A percentile compares a stretch with the other conserved stretches of the same genome.
Conservation (phyloP, 352 stramenopile genomes). For the Pythium oligandrum region DNA sequence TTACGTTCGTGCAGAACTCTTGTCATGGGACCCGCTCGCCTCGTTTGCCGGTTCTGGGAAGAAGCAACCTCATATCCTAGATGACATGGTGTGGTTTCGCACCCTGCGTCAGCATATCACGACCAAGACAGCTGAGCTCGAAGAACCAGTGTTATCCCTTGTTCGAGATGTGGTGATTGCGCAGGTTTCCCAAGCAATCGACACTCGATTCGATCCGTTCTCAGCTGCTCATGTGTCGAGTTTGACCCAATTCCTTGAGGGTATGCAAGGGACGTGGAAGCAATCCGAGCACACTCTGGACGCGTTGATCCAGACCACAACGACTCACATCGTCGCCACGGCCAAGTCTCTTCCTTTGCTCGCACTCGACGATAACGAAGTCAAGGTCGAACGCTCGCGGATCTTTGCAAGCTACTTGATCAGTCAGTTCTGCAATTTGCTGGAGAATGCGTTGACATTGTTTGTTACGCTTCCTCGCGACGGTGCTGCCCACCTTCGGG, state of each 20-base stretch:
- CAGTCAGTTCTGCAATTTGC: constrained; percentile 44
- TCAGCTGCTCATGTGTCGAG: constrained; percentile 52
- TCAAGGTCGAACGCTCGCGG: constrained; percentile 3
- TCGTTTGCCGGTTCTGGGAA: constrained; percentile 9
- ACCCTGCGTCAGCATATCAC: constrained; percentile 31
- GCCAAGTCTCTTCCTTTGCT: constrained; percentile 43
- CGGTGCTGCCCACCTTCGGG: constrained; percentile 20
- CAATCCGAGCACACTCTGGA: constrained; percentile 26
- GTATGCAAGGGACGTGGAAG: constrained; percentile 26
- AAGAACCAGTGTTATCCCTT: constrained; percentile 33
- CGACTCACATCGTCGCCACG: constrained; percentile 26
- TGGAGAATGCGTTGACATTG: constrained; percentile 61
- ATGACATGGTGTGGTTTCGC: constrained; percentile 51
- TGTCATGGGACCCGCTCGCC: constrained; percentile 60
- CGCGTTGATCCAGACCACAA: constrained; percentile 20
- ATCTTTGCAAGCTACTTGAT: constrained; percentile 36
- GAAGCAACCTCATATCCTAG: too few relatives aligned
- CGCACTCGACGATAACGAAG: constrained; percentile 21
- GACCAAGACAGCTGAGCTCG: constrained; percentile 3
- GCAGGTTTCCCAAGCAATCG: constrained; percentile 28
- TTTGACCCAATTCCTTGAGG: constrained; percentile 45
- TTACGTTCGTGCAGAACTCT: constrained; percentile 58
- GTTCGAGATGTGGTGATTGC: constrained; percentile 51
- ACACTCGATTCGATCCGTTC: constrained; percentile 52
- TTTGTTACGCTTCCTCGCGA: constrained; percentile 46